Conservation (phyloP, 768 basidiomycete genomes). For the Flagelloscypha sp. region DNA sequence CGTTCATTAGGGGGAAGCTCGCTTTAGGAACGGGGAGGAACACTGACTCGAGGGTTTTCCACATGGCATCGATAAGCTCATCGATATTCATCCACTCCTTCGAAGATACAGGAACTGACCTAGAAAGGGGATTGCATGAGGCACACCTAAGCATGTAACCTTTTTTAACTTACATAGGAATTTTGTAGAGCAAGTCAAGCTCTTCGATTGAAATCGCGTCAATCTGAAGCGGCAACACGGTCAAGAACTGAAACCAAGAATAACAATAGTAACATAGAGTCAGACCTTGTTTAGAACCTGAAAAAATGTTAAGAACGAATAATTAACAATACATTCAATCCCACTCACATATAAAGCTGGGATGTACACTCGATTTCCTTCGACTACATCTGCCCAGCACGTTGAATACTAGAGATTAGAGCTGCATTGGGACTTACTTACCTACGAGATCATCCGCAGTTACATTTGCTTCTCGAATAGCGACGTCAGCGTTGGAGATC, state of each 20-base stretch:
- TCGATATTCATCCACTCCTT: constrained; percentile 95
- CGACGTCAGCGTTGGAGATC: constrained; percentile 81
- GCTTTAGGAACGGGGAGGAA: too few species aligned
- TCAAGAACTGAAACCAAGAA: constrained; percentile 1
- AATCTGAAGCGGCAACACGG: constrained; percentile 41
- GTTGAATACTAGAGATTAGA: too few species aligned
- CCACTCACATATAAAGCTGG: constrained; percentile 77
- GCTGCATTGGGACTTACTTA: too few species aligned
- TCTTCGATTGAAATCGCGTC: constrained; percentile 99
- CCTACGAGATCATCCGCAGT: constrained; percentile 93
- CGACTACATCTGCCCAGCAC: constrained; percentile 97
- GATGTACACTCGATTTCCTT: constrained; percentile 94
- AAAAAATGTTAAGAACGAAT: constrained; percentile 2
- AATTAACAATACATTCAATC: not conserved
- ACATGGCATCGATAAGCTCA: constrained; percentile 89
- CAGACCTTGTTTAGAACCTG: constrained; percentile 79
- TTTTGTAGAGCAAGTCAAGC: constrained; percentile 73
- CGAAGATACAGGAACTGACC: constrained; percentile 91
- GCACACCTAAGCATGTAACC: not conserved
- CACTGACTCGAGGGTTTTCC: constrained; percentile 87
- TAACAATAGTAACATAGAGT: constrained; percentile 1
- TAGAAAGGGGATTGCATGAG: constrained; percentile 12
- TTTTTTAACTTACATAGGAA: too few species aligned
- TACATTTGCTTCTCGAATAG: constrained; percentile 86
- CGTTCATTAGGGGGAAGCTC: too few species aligned